Percentiles rank a stretch among this genome's conserved stretches.
Evolutionary conservation across 208 protist species (phyloP).

Genomic region (Zelonia costaricensis): DNA sequence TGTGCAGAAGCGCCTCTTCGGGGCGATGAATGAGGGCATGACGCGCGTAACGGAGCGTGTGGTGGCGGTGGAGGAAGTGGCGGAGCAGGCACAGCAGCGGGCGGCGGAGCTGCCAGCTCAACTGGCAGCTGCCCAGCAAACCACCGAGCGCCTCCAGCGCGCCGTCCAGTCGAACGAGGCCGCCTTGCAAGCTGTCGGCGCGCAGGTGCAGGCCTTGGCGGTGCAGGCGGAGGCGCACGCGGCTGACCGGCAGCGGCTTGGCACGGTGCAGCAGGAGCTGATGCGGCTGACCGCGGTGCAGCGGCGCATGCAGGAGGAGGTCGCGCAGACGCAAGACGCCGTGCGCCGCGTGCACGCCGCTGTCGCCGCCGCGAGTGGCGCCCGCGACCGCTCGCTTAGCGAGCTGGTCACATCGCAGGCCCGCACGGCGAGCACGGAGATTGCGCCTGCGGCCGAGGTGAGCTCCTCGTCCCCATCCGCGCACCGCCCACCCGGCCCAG

Average conservation of each 20-base stretch:
- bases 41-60: slow-evolving; percentile 11
- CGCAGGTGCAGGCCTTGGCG: slow-evolving; percentile 11
- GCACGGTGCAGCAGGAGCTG: slow-evolving; percentile 23
- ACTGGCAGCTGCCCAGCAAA: slow-evolving; percentile 8
- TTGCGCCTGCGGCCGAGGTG: slow-evolving; percentile 11
- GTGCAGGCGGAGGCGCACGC: slow-evolving; percentile 11
- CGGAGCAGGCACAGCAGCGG: slow-evolving; percentile 6
- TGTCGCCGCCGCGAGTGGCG: neutral
- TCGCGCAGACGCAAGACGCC: slow-evolving; percentile 20
- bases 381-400: slow-evolving; percentile 11
- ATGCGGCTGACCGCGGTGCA: slow-evolving; percentile 10
- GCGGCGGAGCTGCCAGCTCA: slow-evolving; percentile 8
- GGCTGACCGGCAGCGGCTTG: slow-evolving; percentile 11
- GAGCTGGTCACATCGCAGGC: slow-evolving; percentile 9
- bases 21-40: slow-evolving; percentile 17
- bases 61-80: slow-evolving; percentile 6
- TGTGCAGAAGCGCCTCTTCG: slow-evolving; percentile 20
- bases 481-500: slow-evolving; percentile 5
- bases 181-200: slow-evolving; percentile 9
- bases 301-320: slow-evolving; percentile 20
- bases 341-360: slow-evolving; percentile 6
- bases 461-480: slow-evolving; percentile 27
- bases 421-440: slow-evolving; percentile 34
- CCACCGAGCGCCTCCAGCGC: slow-evolving; percentile 1
- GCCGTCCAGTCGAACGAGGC: slow-evolving; percentile 13